phyloP scores from a whole-genome alignment of 2,329 filamentous ascomycete species.

The Trichoderma pleuroti region DNA sequence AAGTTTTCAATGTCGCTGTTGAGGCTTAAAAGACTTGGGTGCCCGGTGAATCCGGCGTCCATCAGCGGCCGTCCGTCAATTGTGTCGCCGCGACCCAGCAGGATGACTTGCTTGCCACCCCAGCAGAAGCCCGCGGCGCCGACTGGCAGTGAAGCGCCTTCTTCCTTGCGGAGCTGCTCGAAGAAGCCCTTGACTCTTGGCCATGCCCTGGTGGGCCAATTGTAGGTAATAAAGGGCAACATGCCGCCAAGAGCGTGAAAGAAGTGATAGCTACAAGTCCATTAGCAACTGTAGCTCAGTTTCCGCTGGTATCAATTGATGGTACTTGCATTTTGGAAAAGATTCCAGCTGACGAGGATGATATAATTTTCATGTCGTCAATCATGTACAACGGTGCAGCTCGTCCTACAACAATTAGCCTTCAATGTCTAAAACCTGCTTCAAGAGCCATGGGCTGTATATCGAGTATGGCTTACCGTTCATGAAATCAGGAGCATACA shows the following conservation, averaged over 20 bases:
- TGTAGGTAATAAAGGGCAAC: slow-evolving; percentile 34
- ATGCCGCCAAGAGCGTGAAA: slow-evolving; percentile 26
- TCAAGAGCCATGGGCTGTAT: neutral
- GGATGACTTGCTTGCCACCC: slow-evolving; percentile 54
- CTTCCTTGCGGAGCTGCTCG: slow-evolving; percentile 34
- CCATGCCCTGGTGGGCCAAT: slow-evolving; percentile 30
- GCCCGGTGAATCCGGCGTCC: slow-evolving; percentile 50
- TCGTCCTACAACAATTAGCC: slow-evolving; percentile 24
- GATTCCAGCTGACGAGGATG: neutral
- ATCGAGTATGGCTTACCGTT: slow-evolving; percentile 25
- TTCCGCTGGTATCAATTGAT: no score
- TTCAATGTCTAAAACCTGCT: neutral
- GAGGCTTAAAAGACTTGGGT: slow-evolving; percentile 48
- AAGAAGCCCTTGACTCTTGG: slow-evolving; percentile 38
- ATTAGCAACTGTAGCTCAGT: neutral
- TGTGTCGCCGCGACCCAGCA: slow-evolving; percentile 41
- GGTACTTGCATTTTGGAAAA: slow-evolving; percentile 8
- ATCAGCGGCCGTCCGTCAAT: slow-evolving; percentile 40
- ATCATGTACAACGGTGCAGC: slow-evolving; percentile 33
- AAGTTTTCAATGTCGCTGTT: slow-evolving; percentile 47
- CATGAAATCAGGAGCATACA: slow-evolving; percentile 58
- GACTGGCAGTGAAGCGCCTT: slow-evolving; percentile 35
- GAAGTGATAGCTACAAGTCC: slow-evolving; percentile 26
- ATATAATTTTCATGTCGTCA: slow-evolving; percentile 26
- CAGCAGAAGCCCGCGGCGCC: slow-evolving; percentile 61